phyloP scores from a whole-genome alignment of 1,284 basidiomycete species.

The Sanguinoderma infundibulare region DNA sequence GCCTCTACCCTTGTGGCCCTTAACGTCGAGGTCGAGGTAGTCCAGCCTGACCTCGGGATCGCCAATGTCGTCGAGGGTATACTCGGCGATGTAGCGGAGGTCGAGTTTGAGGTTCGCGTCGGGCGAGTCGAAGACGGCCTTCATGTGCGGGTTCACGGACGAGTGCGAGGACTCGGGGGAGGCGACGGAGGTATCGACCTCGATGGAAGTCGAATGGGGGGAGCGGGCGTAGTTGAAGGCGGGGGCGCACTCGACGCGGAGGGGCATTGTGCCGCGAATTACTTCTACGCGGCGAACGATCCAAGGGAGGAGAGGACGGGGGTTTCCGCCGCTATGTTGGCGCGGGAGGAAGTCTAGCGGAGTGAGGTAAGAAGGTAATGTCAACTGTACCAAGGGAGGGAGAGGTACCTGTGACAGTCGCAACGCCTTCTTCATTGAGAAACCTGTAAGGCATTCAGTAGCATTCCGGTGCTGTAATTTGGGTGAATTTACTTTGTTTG shows the following conservation, averaged over 20 bases:
- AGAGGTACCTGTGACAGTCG: slow-evolving; percentile 70
- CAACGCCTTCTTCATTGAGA: slow-evolving; percentile 81
- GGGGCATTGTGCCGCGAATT: slow-evolving; percentile 77
- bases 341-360: slow-evolving; percentile 79
- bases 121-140: slow-evolving; percentile 70
- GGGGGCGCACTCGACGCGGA: slow-evolving; percentile 87
- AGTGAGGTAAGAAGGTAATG: not conserved
- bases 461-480: too few species aligned
- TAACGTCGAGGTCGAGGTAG: slow-evolving; percentile 60
- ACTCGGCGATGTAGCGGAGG: slow-evolving; percentile 73
- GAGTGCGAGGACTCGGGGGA: slow-evolving; percentile 10
- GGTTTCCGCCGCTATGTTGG: slow-evolving; percentile 48
- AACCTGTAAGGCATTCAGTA: slow-evolving; percentile 50
- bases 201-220: slow-evolving; percentile 65
- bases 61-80: slow-evolving; percentile 49
- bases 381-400: not conserved
- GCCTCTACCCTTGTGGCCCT: slow-evolving; percentile 70
- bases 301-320: slow-evolving; percentile 81
- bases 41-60: slow-evolving; percentile 60
- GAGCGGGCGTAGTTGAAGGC: slow-evolving; percentile 92
- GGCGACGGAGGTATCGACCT: slow-evolving; percentile 35
- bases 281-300: slow-evolving; percentile 87
- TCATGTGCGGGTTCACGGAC: slow-evolving; percentile 45
- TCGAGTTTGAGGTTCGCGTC: slow-evolving; percentile 65
- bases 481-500: slow-evolving; percentile 67